Base-by-base conservation (phyloP, 2,329 filamentous ascomycete genomes). In the Epichloe festucae region DNA sequence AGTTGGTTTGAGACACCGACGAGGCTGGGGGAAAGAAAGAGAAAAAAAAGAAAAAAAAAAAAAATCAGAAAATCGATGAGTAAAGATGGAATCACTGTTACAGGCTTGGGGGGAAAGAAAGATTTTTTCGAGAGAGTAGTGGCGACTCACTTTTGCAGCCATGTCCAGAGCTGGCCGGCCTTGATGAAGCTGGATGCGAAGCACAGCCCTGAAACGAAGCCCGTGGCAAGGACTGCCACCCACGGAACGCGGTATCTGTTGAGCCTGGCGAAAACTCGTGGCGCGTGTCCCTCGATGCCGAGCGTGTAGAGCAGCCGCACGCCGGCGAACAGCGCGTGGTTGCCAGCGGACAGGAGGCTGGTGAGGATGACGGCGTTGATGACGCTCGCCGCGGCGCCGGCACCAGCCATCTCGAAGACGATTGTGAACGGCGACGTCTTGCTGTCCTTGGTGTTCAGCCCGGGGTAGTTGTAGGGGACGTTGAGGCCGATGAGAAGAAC, bases 1-100 rank as follows among this genome's bases (percentile, higher is more conserved):
- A 85, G 66, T 64, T 84, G 81, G 62, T 84, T 84, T 0, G 80
- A 83, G 0, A 85, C 81, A 11, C 81, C 81, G 51, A 85, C 79
- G 45, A 85, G 75, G 53, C 73, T 76, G 47, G 42, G n/a, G 6
- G 41, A 2, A 23, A 7, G 23, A 23, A 23, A 6, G 5, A 8
- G 5, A 3, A 43, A 40, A 45, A 36, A 23, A n/a, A 45, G 42
- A 4, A 48, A 31, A 8, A 15, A 31, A 8, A 15, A 36, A 14
- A 19, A 3, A 19, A 19, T 19, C 19, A 21, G 19, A 8, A 8
- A 36, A 14, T 5, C 15, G 6, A 34, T 10, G 21, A 38, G 21
- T 2, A 17, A 14, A 19, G 8, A 27, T 27, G 31, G 21, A 35
- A 10, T 31, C 12, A 47, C 21, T 3, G 11, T 27, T 27, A 21